These are phyloP conservation scores for Juglanconis sp. DNA, from an alignment of 2,329 filamentous ascomycete genomes.

Conservation along the genomic window DNA sequence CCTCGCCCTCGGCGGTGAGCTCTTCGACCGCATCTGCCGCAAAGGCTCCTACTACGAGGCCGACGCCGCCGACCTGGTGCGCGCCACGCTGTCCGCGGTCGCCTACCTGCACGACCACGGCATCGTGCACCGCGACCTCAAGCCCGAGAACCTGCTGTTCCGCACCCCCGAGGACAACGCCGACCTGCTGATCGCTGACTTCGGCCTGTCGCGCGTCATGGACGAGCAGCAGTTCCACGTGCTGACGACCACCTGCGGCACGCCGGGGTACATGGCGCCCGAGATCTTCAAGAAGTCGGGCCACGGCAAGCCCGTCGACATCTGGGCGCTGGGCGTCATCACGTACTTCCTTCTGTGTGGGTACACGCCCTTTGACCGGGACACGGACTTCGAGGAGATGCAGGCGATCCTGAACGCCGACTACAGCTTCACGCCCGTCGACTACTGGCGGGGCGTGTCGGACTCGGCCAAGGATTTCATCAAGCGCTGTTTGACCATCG, in stretches of 20 bases:
- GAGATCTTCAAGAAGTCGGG: slow-evolving; percentile 99
- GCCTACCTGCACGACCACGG: slow-evolving; percentile 98
- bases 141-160: slow-evolving; percentile 96
- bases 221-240: slow-evolving; percentile 98
- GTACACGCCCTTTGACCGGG: slow-evolving; percentile 96
- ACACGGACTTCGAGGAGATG: slow-evolving; percentile 98
- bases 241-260: slow-evolving; percentile 94
- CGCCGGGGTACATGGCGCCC: slow-evolving; percentile 97
- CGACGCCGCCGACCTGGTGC: slow-evolving; percentile 91
- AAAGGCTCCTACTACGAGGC: slow-evolving; percentile 99
- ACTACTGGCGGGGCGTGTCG: slow-evolving; percentile 96
- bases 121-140: slow-evolving; percentile 96
- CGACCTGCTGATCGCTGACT: slow-evolving; percentile 94
- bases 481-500: slow-evolving; percentile 83
- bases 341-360: slow-evolving; percentile 98
- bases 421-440: slow-evolving; percentile 89
- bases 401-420: slow-evolving; percentile 96
- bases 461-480: slow-evolving; percentile 87
- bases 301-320: slow-evolving; percentile 95
- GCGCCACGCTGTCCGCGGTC: slow-evolving; percentile 92
- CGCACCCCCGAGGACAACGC: slow-evolving; percentile 97
- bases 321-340: slow-evolving; percentile 98
- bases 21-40: slow-evolving; percentile 97
- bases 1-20: slow-evolving; percentile 89
- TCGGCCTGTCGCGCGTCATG: slow-evolving; percentile 95